phyloP scores from a whole-genome alignment of 495 filamentous ascomycete genomes.

The Paragyromitra xinjiangensis region DNA sequence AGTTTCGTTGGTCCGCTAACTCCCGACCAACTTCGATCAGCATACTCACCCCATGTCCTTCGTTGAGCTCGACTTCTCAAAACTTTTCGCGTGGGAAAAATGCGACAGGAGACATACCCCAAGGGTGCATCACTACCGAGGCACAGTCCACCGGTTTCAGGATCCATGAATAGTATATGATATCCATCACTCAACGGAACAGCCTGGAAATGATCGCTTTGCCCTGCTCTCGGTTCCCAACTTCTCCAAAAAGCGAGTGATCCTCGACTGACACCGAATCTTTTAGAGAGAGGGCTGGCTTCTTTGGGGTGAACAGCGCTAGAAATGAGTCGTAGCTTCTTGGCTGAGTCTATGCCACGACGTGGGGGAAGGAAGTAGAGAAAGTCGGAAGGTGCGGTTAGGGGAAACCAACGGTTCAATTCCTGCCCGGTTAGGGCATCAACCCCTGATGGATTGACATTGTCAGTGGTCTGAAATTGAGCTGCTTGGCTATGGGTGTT shows the following conservation, averaged over 20 bases:
- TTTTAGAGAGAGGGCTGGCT: conserved; percentile 45
- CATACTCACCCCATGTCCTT: background rate
- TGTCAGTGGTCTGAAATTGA: background rate
- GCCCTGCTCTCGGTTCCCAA: conserved; percentile 55
- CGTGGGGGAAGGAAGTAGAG: conserved; percentile 73
- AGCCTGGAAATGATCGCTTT: conserved; percentile 73
- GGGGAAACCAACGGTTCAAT: conserved; percentile 71
- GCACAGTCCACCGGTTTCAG: conserved; percentile 67
- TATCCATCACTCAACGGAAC: conserved; percentile 74
- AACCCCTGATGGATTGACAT: conserved; percentile 59
- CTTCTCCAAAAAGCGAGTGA: conserved; percentile 52
- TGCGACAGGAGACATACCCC: conserved; percentile 61
- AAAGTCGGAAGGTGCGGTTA: conserved; percentile 72
- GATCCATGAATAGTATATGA: conserved; percentile 76
- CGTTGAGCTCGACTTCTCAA: background rate
- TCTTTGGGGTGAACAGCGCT: conserved; percentile 66
- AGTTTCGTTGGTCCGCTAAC: conserved; percentile 58
- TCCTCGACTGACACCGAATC: conserved; percentile 50
- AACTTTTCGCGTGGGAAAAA: background rate
- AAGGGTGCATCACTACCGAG: conserved; percentile 73
- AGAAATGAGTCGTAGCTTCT: conserved; percentile 73
- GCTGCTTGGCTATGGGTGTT: background rate
- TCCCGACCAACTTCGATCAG: conserved; percentile 16
- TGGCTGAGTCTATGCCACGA: conserved; percentile 64
- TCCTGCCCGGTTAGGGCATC: conserved; percentile 69